Evolutionary conservation across 768 basidiomycete genomes (phyloP).

Genomic region (Lactifluus echinatus): DNA sequence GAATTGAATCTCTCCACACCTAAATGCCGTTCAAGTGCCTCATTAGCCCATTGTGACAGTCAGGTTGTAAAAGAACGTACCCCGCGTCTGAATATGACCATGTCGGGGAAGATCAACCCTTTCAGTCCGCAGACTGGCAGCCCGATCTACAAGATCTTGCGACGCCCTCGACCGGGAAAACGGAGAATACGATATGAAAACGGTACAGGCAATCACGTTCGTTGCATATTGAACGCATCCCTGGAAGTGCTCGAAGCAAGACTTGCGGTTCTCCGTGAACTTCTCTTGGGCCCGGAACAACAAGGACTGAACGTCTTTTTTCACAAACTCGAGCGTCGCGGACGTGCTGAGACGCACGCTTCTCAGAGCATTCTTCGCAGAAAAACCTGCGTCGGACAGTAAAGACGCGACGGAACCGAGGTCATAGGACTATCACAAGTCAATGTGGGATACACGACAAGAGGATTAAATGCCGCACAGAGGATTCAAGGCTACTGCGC

Average conservation of each 20-base stretch:
- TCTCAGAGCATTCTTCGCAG: not conserved
- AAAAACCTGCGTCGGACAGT: not conserved
- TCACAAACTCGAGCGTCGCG: not conserved
- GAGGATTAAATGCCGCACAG: too few relatives aligned
- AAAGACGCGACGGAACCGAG: not conserved
- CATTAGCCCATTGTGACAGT: not conserved
- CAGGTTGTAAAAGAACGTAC: not conserved
- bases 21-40: not conserved
- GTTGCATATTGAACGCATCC: too few relatives aligned
- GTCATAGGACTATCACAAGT: too few relatives aligned
- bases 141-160: not conserved
- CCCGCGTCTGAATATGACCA: too few relatives aligned
- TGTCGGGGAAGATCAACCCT: not conserved
- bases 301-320: not conserved
- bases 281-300: not conserved
- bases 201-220: too few relatives aligned
- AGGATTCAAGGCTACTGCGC: too few relatives aligned
- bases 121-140: not conserved
- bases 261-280: not conserved
- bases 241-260: not conserved
- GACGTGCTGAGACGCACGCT: not conserved
- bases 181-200: too few relatives aligned
- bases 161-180: not conserved
- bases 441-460: too few relatives aligned
- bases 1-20: not conserved